These are phyloP conservation scores for Dactylellina parvicollis DNA, from an alignment of 2,329 filamentous ascomycete species.

Conservation along the genomic window DNA sequence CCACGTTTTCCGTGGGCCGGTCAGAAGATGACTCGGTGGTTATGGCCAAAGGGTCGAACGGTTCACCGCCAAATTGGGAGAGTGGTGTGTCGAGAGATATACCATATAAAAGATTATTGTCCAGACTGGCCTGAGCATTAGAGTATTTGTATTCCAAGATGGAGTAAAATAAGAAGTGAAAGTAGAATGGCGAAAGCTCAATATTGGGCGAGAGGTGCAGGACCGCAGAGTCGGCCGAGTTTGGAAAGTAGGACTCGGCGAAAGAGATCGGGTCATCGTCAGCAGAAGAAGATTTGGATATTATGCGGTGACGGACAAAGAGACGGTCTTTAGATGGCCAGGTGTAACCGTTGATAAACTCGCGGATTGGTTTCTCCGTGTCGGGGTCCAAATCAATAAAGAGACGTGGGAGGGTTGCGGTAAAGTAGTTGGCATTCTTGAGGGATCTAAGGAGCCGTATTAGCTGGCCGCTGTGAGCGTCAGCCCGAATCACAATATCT, in stretches of 20 bases:
- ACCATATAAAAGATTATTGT: slow-evolving; percentile 72
- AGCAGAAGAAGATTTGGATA: slow-evolving; percentile 68
- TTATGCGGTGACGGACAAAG: slow-evolving; percentile 78
- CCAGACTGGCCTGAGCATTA: slow-evolving; percentile 62
- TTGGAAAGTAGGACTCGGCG: slow-evolving; percentile 88
- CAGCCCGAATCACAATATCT: slow-evolving; percentile 84
- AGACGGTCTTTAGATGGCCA: slow-evolving; percentile 75
- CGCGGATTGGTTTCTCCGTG: slow-evolving; percentile 70
- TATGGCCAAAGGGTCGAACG: slow-evolving; percentile 60
- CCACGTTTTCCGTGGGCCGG: slow-evolving; percentile 59
- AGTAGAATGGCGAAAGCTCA: slow-evolving; percentile 82
- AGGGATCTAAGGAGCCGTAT: slow-evolving; percentile 81
- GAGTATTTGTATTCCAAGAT: slow-evolving; percentile 83
- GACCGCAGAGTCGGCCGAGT: slow-evolving; percentile 70
- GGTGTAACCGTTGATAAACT: slow-evolving; percentile 71
- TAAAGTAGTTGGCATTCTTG: slow-evolving; percentile 77
- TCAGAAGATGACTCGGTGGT: slow-evolving; percentile 64
- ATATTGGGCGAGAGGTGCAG: slow-evolving; percentile 84
- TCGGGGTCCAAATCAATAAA: slow-evolving; percentile 83
- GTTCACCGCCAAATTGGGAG: slow-evolving; percentile 70
- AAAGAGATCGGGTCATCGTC: slow-evolving; percentile 78
- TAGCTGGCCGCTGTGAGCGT: slow-evolving; percentile 76
- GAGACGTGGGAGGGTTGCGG: slow-evolving; percentile 75
- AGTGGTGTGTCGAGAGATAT: slow-evolving; percentile 81
- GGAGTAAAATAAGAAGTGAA: slow-evolving; percentile 83